These are phyloP conservation scores for Colletotrichum phormii DNA, from an alignment of 2,329 filamentous ascomycete genomes.

Conservation along the genomic window DNA sequence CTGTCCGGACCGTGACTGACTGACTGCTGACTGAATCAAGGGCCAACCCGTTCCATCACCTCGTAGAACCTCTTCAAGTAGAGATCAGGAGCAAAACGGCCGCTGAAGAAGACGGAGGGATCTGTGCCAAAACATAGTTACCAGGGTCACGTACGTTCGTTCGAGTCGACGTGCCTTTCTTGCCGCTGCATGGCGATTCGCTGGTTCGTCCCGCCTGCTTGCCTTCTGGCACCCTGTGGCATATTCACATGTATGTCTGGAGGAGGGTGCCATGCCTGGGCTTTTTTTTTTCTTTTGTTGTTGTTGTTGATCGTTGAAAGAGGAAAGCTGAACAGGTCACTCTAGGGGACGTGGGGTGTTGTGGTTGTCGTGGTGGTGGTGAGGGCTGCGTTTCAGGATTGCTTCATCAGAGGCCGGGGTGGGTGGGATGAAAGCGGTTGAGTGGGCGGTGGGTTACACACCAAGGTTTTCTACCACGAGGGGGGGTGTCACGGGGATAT, in stretches of 20 bases:
- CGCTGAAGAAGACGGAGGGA: not conserved
- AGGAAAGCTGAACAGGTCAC: not conserved
- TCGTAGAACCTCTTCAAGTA: not conserved
- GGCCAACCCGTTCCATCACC: not conserved
- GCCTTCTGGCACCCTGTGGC: not conserved
- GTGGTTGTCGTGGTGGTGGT: not conserved
- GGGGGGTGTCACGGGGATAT: not conserved
- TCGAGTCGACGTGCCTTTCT: not conserved
- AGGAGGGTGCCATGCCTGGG: not conserved
- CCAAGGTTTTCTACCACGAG: not conserved
- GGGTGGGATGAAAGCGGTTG: slow-evolving; percentile 23
- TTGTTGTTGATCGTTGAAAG: not conserved
- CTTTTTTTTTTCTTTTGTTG: not conserved
- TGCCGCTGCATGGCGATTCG: slow-evolving; percentile 21
- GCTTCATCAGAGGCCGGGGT: slow-evolving; percentile 49
- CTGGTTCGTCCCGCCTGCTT: slow-evolving; percentile 28
- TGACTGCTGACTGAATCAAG: not conserved
- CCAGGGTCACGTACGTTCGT: not conserved
- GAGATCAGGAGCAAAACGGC: not conserved
- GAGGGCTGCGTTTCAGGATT: slow-evolving; percentile 52
- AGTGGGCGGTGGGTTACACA: slow-evolving; percentile 17
- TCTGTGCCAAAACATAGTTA: not conserved
- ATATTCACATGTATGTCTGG: slow-evolving; percentile 1
- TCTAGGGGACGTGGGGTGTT: not conserved
- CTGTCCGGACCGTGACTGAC: not conserved